Conservation (phyloP, 2,329 filamentous ascomycete species). For the Fusarium coicis region DNA sequence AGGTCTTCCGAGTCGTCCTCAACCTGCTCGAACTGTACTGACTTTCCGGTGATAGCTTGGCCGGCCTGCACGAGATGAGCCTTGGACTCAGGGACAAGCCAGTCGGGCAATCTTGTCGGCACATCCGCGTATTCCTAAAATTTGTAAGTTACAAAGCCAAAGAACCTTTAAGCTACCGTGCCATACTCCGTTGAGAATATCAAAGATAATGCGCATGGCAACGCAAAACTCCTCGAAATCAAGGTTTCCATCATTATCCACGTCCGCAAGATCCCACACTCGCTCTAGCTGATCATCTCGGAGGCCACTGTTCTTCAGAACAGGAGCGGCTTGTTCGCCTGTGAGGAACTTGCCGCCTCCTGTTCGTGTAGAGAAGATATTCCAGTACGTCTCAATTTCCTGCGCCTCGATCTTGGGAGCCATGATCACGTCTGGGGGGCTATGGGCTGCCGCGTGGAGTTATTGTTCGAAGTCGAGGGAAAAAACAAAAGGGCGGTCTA, state of each 20-base stretch:
- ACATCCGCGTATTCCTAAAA: slow-evolving; percentile 87
- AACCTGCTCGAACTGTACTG: slow-evolving; percentile 85
- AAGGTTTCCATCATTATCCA: slow-evolving; percentile 95
- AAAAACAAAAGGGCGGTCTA: not conserved
- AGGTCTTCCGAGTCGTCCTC: slow-evolving; percentile 84
- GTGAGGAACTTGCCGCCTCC: slow-evolving; percentile 70
- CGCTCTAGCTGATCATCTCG: slow-evolving; percentile 86
- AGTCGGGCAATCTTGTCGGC: slow-evolving; percentile 87
- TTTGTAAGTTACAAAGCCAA: slow-evolving; percentile 22
- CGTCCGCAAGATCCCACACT: slow-evolving; percentile 97
- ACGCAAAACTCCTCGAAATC: slow-evolving; percentile 99
- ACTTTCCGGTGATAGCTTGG: slow-evolving; percentile 80
- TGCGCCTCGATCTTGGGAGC: slow-evolving; percentile 70
- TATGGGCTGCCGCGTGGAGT: not conserved
- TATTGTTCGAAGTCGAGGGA: not conserved
- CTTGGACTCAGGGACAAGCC: slow-evolving; percentile 96
- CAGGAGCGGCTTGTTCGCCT: slow-evolving; percentile 70
- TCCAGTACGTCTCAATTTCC: slow-evolving; percentile 74
- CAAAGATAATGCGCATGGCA: slow-evolving; percentile 97
- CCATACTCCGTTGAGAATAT: slow-evolving; percentile 89
- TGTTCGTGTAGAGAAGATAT: slow-evolving; percentile 69
- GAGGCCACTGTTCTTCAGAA: slow-evolving; percentile 72
- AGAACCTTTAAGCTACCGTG: not conserved
- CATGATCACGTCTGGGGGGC: slow-evolving; percentile 53
- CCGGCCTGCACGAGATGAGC: slow-evolving; percentile 88